Evolutionary conservation across 345 rosid genomes (phyloP), one percentile per base, ranked within the genome.

Genomic region (Durio zibethinus): DNA sequence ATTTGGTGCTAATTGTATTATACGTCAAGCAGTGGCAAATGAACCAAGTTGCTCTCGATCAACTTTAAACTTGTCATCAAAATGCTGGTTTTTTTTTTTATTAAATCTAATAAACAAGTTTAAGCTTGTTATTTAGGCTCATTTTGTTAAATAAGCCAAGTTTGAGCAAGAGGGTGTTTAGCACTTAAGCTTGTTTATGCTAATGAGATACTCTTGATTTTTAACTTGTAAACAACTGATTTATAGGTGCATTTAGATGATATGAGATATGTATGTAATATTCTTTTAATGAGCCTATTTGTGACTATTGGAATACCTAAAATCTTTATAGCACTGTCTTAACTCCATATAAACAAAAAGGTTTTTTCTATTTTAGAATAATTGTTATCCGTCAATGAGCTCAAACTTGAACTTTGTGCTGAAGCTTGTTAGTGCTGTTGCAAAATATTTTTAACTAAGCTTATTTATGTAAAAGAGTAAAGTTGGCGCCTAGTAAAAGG

Each of bases 91-190:
- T 69, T 27, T 45, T 68, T 45, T 38, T 45, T 69, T 15, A 27
- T 31, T 16, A 27, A 21, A 38, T 40, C 18, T n/a, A 66, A n/a
- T 40, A 38, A 66, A 66, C 71, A 66, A 66, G 31, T n/a, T 11
- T 11, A 66, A 27, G 23, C 73, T 45, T 45, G 54, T 7, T 7
- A 6, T n/a, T n/a, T n/a, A n/a, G n/a, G n/a, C n/a, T n/a, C n/a
- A n/a, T n/a, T 69, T 45, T 68, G 73, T 45, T 68, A 68, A 68
- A 43, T 45, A 68, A 68, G 21, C 12, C 73, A 69, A 27, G 38
- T 25, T 45, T 45, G 21, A 69, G 56, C 57, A 12, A 27, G 23
- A 69, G 57, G 38, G 57, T 23, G 31, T 40, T 66, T 21, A 40
- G 52, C 20, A 42, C 1, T 42, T 66, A 2, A 69, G 23, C 25